phyloP scores from a whole-genome alignment of 176 grass and related monocot genomes.

The Sorghum bicolor region Sorghum_bicolor_NCBIv3 NC_012871.2:63514001-63514500 shows the following conservation, averaged over 20 bases:
- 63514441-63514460: background rate
- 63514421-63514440: background rate
- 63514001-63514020: conserved; percentile 4
- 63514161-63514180: conserved; percentile 61
- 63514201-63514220: conserved; percentile 77
- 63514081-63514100: background rate
- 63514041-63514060: background rate
- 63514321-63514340: conserved; percentile 58
- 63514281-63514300: conserved; percentile 42
- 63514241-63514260: conserved; percentile 54
- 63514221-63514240: conserved; percentile 20
- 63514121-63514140: conserved; percentile 47
- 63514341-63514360: conserved; percentile 61
- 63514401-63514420: conserved; percentile 83
- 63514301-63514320: conserved; percentile 61
- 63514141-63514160: conserved; percentile 62
- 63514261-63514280: conserved; percentile 69
- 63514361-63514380: conserved; percentile 51
- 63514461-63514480: background rate
- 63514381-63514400: conserved; percentile 71
- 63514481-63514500: background rate
- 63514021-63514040: background rate
- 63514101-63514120: background rate
- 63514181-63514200: conserved; percentile 70
- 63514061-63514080: background rate